A percentile compares a stretch with the other conserved stretches of the same genome.
Conservation (phyloP, 139 green algal genomes). For the Eudorina sp. region DNA sequence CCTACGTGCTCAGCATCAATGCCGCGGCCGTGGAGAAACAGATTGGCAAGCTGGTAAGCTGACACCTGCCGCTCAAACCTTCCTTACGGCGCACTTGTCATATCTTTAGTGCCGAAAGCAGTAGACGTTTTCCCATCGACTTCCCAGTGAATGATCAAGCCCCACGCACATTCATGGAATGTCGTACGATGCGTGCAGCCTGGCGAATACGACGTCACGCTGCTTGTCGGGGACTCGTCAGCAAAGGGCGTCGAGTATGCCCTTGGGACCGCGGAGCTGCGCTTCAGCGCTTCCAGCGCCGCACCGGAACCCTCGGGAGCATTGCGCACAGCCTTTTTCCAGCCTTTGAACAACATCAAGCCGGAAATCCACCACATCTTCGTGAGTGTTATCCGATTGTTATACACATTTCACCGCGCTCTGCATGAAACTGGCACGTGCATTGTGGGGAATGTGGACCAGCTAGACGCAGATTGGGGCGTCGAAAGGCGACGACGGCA, state of each 20-base stretch:
- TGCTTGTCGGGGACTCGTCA: constrained; percentile 62
- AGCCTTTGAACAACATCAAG: constrained; percentile 59
- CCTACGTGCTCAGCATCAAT: constrained; percentile 30
- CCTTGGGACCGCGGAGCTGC: constrained; percentile 55
- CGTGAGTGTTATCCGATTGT: constrained; percentile 59
- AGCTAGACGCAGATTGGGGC: too few species aligned
- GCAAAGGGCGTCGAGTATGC: constrained; percentile 36
- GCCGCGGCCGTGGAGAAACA: constrained; percentile 59
- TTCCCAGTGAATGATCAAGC: too few species aligned
- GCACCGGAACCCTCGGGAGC: constrained; percentile 23
- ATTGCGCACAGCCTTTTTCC: constrained; percentile 46
- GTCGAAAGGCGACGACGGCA: too few species aligned
- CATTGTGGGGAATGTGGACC: too few species aligned
- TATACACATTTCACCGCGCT: too few species aligned
- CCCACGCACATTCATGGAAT: too few species aligned
- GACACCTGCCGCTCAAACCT: too few species aligned
- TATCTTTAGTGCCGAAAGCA: too few species aligned
- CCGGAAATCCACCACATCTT: constrained; percentile 67
- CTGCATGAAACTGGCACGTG: too few species aligned
- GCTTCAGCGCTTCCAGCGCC: constrained; percentile 18
- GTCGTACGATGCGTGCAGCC: too few species aligned
- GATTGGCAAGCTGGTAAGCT: constrained; percentile 57
- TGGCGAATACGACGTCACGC: constrained; percentile 53
- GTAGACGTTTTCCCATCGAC: too few species aligned
- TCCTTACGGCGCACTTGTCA: too few species aligned